Evolutionary conservation across 352 stramenopile genomes (phyloP).

Genomic region (Lagenidium sp.): DNA sequence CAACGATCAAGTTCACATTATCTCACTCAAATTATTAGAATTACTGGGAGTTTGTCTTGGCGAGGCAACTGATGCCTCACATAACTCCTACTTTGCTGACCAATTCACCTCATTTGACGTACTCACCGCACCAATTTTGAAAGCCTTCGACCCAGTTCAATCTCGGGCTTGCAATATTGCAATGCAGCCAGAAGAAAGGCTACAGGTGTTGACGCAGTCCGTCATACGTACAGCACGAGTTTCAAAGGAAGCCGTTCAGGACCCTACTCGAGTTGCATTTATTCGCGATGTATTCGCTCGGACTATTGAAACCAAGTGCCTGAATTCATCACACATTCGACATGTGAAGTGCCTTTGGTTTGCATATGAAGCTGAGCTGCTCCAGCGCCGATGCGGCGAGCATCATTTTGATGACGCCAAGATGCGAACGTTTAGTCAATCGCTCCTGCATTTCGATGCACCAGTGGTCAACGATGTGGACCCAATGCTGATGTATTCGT

Average conservation of each 20-base stretch:
- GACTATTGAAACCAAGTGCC: background rate
- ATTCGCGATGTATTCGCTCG: constrained; percentile 9
- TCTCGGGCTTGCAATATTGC: constrained; percentile 1
- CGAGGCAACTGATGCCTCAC: background rate
- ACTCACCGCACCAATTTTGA: constrained; percentile 20
- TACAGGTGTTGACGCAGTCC: background rate
- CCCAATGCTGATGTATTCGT: constrained; percentile 23
- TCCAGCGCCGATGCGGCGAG: too few species aligned
- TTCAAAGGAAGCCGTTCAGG: constrained; percentile 1
- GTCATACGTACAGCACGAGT: too few species aligned
- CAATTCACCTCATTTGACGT: constrained; percentile 19
- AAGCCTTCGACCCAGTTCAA: constrained; percentile 27
- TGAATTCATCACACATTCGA: constrained; percentile 4
- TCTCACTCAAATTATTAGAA: too few species aligned
- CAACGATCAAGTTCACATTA: too few species aligned
- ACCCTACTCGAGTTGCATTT: constrained; percentile 11
- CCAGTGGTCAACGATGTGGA: too few species aligned
- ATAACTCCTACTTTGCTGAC: constrained; percentile 27
- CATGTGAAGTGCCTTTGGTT: constrained; percentile 17
- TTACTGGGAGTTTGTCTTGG: too few species aligned
- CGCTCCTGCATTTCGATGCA: too few species aligned
- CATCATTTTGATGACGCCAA: too few species aligned
- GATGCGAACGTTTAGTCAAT: too few species aligned
- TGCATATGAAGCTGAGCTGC: too few species aligned
- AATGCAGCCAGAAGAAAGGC: constrained; percentile 1